Conservation (phyloP, 306 rosid species). For the Sindora glabra region DNA sequence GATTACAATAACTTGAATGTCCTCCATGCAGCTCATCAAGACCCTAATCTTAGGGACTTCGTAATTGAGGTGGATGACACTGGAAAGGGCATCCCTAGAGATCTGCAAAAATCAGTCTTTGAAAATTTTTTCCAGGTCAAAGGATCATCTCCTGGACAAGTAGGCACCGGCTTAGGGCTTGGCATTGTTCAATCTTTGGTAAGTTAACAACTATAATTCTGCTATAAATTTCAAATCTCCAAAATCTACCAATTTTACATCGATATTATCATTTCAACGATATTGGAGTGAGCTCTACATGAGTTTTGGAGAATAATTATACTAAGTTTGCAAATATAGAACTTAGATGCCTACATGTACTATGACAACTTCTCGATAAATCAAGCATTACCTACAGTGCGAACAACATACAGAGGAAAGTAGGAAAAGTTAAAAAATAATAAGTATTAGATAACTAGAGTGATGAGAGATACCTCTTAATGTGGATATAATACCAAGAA, state of each 20-base stretch:
- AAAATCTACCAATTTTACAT: not conserved
- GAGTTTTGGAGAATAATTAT: too few relatives aligned
- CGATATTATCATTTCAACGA: not conserved
- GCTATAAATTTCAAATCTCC: not conserved
- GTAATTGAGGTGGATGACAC: slow-evolving; percentile 12
- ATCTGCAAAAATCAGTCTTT: not conserved
- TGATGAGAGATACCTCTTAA: too few relatives aligned
- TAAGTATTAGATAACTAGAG: too few relatives aligned
- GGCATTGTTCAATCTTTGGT: slow-evolving; percentile 11
- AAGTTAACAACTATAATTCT: not conserved
- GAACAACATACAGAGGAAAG: too few relatives aligned
- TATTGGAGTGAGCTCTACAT: too few relatives aligned
- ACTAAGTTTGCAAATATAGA: too few relatives aligned
- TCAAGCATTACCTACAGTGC: too few relatives aligned
- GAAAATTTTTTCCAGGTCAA: not conserved
- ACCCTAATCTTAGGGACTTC: not conserved
- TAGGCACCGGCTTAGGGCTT: slow-evolving; percentile 4
- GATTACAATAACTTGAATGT: not conserved
- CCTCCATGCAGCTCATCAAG: not conserved
- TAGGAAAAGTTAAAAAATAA: too few relatives aligned
- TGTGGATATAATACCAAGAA: too few relatives aligned
- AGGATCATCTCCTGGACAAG: not conserved
- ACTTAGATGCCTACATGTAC: too few relatives aligned
- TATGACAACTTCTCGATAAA: too few relatives aligned
- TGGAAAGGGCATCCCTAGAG: not conserved